Conservation (phyloP, 768 basidiomycete species). For the Calocybe indica region DNA sequence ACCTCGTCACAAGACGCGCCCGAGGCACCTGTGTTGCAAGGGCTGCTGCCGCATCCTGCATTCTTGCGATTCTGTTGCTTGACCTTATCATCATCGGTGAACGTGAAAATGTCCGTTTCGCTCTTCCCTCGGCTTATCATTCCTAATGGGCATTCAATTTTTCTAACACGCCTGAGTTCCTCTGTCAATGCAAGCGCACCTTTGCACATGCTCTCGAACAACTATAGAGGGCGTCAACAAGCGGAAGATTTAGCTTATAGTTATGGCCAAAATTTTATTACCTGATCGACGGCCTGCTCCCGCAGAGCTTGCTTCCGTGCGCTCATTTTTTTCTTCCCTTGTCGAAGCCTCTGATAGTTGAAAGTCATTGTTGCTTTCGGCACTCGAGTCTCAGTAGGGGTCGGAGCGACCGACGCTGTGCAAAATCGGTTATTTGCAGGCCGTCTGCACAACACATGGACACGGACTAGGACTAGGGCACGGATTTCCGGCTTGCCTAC, state of each 20-base stretch:
- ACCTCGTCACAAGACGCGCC: neutral
- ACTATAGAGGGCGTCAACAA: neutral
- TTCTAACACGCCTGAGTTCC: no score
- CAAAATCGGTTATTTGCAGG: no score
- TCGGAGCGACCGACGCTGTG: neutral
- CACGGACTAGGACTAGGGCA: neutral
- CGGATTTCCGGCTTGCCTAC: neutral
- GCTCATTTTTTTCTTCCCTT: neutral
- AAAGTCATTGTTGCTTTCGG: neutral
- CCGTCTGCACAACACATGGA: no score
- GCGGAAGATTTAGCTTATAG: neutral
- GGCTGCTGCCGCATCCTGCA: neutral
- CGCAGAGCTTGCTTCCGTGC: neutral
- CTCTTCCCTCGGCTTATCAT: no score
- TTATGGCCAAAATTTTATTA: neutral
- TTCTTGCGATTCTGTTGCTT: neutral
- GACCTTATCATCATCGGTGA: neutral
- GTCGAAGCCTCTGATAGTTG: neutral
- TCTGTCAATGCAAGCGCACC: neutral
- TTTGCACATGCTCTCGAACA: conserved; percentile 1
- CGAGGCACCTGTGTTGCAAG: neutral
- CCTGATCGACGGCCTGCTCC: neutral
- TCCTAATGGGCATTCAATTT: neutral
- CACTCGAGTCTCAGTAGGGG: neutral
- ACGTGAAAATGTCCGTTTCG: neutral